Evolutionary conservation across 2,329 filamentous ascomycete species (phyloP), one percentile per base, ranked within the genome.

Genomic region (Pseudodiploospora longispora): DNA sequence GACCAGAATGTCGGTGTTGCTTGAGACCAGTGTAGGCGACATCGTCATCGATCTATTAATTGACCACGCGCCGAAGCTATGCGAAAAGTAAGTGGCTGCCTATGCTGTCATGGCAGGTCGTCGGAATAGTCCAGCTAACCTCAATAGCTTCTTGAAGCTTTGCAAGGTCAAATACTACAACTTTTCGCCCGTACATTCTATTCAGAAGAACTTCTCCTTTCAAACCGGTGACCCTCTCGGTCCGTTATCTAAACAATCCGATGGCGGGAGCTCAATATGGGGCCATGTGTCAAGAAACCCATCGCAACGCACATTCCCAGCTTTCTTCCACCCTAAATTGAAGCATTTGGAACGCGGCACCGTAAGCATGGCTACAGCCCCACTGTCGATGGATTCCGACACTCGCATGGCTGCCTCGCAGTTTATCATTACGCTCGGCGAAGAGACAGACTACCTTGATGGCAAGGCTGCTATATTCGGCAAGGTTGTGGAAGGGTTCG

Each of bases 81-180:
- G 91, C 72, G 86, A 96, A 69, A 98, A 97, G 88, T 94, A 72
- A 74, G 85, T 75, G n/a, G 27, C 29, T 30, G n/a, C 37, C 12
- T 10, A 27, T 6, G 32, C 41, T 19, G 19, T 19, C 19, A 19
- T 19, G 19, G 19, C 19, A 19, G 19, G 19, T 19, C 19, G 19
- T 19, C 19, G 19, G 19, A 19, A 19, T 19, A 19, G 19, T 19
- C 19, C 19, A 19, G 19, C 19, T 34, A 12, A 12, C 9, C 32
- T 34, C 32, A 58, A 71, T 65, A 94, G 88, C 75, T 97, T 98
- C 65, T 73, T 98, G 46, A 97, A 98, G 75, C 86, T 98, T 56
- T 96, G 93, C 80, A 97, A 97, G 70, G 74, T 89, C 67, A 98
- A 96, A 71, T 98, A 97, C 71, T 98, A 96, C 80, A 97, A 97